Conservation (phyloP, 768 basidiomycete species). For the Suillus clintonianus region DNA sequence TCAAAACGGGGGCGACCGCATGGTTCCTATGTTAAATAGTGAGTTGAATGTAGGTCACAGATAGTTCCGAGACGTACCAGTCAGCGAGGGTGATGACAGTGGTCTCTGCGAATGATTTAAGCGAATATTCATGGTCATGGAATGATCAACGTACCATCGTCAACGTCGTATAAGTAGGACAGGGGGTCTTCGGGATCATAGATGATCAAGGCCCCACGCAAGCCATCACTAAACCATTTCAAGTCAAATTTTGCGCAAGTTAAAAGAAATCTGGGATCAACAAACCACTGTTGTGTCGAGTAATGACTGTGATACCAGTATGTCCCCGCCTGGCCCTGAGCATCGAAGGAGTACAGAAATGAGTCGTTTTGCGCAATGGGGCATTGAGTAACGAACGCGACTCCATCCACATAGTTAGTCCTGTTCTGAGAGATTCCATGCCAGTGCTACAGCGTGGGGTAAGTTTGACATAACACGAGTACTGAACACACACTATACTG, state of each 20-base stretch:
- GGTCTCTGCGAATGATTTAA: conserved; percentile 14
- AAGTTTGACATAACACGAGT: neutral
- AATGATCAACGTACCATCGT: conserved; percentile 34
- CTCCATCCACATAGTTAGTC: conserved; percentile 49
- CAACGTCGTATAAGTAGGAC: conserved; percentile 40
- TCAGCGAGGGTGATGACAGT: conserved; percentile 48
- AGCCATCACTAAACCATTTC: conserved; percentile 36
- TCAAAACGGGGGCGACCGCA: conserved; percentile 15
- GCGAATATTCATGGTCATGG: neutral
- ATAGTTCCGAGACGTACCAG: conserved; percentile 21
- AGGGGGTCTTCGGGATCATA: conserved; percentile 45
- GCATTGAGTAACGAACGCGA: conserved; percentile 35
- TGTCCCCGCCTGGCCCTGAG: conserved; percentile 21
- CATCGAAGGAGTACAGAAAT: conserved; percentile 26
- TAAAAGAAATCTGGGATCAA: neutral
- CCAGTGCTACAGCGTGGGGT: conserved; percentile 15
- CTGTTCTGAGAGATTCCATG: conserved; percentile 40
- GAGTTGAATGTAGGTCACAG: neutral
- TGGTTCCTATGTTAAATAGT: conserved; percentile 15
- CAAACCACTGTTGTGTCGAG: conserved; percentile 29
- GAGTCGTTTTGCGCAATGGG: conserved; percentile 19
- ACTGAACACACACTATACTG: conserved; percentile 14
- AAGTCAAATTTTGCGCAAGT: neutral
- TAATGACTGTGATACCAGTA: conserved; percentile 39
- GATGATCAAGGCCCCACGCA: conserved; percentile 35